phyloP scores from a whole-genome alignment of 2,329 filamentous ascomycete species.

The Rutstroemia sp. region DNA sequence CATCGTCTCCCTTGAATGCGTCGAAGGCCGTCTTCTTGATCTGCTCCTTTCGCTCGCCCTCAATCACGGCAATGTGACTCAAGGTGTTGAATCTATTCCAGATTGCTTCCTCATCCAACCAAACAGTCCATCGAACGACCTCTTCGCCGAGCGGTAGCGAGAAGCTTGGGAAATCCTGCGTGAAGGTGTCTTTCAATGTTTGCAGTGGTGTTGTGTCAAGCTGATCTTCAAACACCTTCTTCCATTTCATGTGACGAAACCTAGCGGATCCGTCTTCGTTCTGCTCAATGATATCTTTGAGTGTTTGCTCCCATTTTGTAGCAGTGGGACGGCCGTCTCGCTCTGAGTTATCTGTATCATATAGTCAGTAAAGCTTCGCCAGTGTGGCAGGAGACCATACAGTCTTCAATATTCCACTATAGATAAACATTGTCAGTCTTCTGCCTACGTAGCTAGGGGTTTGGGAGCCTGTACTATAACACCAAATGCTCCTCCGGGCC shows the following conservation, averaged over 20 bases:
- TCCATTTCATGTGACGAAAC: slow-evolving; percentile 60
- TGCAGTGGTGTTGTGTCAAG: slow-evolving; percentile 44
- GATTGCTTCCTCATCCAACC: slow-evolving; percentile 50
- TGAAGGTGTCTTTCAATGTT: slow-evolving; percentile 37
- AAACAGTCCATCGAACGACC: slow-evolving; percentile 48
- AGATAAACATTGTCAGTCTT: neutral
- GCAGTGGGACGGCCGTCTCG: slow-evolving; percentile 41
- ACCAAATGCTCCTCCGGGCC: slow-evolving; percentile 51
- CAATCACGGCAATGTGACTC: slow-evolving; percentile 57
- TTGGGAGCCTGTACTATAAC: slow-evolving; percentile 37
- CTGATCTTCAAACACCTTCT: slow-evolving; percentile 55
- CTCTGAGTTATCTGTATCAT: slow-evolving; percentile 53
- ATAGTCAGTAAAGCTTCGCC: slow-evolving; percentile 10
- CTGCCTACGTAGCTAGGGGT: neutral
- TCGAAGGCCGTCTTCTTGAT: slow-evolving; percentile 46
- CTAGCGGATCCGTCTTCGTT: slow-evolving; percentile 52
- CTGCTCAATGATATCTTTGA: slow-evolving; percentile 52
- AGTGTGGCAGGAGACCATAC: slow-evolving; percentile 34
- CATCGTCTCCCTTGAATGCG: slow-evolving; percentile 44
- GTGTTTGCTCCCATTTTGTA: slow-evolving; percentile 52
- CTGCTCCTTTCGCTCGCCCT: slow-evolving; percentile 39
- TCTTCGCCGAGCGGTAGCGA: slow-evolving; percentile 53
- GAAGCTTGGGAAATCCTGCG: slow-evolving; percentile 41
- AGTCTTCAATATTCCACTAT: slow-evolving; percentile 65
- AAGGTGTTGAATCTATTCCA: slow-evolving; percentile 60